Conservation (phyloP, 1,284 basidiomycete genomes). For the Sporisorium sorghi region DNA sequence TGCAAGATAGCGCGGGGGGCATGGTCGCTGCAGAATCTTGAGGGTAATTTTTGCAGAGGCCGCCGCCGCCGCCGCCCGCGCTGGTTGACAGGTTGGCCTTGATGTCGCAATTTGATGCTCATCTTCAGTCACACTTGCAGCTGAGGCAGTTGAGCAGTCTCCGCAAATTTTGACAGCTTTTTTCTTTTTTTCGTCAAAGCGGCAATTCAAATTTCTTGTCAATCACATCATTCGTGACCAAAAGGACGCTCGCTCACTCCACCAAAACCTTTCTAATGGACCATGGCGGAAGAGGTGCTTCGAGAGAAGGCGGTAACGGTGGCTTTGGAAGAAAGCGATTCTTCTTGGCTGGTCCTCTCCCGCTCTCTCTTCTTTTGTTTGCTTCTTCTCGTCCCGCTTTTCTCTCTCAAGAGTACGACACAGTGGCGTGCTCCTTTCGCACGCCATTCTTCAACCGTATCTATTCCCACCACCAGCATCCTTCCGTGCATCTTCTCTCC, state of each 20-base stretch:
- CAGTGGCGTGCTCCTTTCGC: too few species aligned
- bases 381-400: too few species aligned
- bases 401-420: too few species aligned
- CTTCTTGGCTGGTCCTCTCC: too few species aligned
- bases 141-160: neutral
- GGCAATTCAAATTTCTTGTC: conserved; percentile 2
- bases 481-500: neutral
- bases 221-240: conserved; percentile 11
- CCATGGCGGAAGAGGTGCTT: too few species aligned
- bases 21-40: neutral
- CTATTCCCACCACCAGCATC: neutral
- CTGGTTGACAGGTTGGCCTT: conserved; percentile 32
- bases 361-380: too few species aligned
- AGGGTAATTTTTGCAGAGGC: conserved; percentile 9
- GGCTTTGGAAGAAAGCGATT: too few species aligned
- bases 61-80: too few species aligned
- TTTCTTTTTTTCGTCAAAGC: neutral
- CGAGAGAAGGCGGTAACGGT: too few species aligned
- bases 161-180: conserved; percentile 8
- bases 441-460: conserved; percentile 9
- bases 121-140: conserved; percentile 45
- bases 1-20: too few species aligned
- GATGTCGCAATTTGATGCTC: conserved; percentile 41
- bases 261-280: too few species aligned
- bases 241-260: neutral